phyloP scores from a whole-genome alignment of 1,139 yeast species.

The Hyphopichia burtonii region DNA sequence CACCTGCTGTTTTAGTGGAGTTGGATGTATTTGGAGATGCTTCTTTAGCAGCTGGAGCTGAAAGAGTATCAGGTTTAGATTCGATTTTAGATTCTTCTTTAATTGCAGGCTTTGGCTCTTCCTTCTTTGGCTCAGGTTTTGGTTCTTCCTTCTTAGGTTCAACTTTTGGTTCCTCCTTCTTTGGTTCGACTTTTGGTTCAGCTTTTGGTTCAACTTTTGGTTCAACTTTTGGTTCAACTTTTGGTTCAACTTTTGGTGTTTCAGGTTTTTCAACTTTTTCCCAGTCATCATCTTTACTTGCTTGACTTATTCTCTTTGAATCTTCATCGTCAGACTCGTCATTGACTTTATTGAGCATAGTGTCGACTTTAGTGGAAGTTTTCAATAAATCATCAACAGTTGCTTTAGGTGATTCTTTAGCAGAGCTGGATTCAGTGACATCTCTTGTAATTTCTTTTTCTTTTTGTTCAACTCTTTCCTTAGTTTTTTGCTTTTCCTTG shows the following conservation, averaged over 20 bases:
- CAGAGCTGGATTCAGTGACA: background rate
- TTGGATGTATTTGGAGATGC: slow-evolving; percentile 10
- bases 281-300: slow-evolving; percentile 40
- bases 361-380: slow-evolving; percentile 36
- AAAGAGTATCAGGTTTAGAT: slow-evolving; percentile 1
- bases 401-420: slow-evolving; percentile 11
- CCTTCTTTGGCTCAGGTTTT: background rate
- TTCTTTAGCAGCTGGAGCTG: slow-evolving; percentile 6
- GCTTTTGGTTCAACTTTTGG: slow-evolving; percentile 11
- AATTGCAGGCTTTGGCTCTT: slow-evolving; percentile 9
- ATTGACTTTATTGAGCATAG: slow-evolving; percentile 38
- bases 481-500: slow-evolving; percentile 20
- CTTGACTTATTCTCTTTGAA: slow-evolving; percentile 14
- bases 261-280: slow-evolving; percentile 37
- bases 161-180: background rate
- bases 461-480: slow-evolving; percentile 12
- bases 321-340: slow-evolving; percentile 45
- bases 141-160: background rate
- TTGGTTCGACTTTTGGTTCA: slow-evolving; percentile 10
- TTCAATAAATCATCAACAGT: slow-evolving; percentile 42
- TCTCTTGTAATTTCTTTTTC: slow-evolving; percentile 8
- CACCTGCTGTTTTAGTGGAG: slow-evolving; percentile 26
- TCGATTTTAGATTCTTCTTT: slow-evolving; percentile 7
- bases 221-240: slow-evolving; percentile 11
- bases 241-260: slow-evolving; percentile 8